Percentiles rank a stretch among this genome's conserved stretches.
These are phyloP conservation scores for Naganishia onofrii DNA, from an alignment of 768 basidiomycete species.

Conservation along the genomic window DNA sequence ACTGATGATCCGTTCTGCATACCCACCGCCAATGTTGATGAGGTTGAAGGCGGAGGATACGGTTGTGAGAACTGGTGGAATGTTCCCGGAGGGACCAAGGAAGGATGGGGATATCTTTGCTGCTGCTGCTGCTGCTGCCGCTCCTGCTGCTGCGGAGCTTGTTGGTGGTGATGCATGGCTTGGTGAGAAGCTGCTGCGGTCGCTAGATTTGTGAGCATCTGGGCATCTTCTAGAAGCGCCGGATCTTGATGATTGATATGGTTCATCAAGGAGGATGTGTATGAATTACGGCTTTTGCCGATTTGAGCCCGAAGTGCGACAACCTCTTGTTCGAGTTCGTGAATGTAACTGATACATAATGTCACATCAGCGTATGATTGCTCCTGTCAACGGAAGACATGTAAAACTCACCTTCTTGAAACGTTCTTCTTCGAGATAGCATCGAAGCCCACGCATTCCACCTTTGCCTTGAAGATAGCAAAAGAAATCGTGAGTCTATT, in stretches of 20 bases:
- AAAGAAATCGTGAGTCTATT: background rate
- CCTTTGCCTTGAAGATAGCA: slow-evolving; percentile 40
- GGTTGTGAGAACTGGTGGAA: background rate
- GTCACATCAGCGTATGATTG: too few species aligned
- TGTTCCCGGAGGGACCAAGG: slow-evolving; percentile 6
- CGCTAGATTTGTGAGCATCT: slow-evolving; percentile 19
- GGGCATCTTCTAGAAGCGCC: slow-evolving; percentile 5
- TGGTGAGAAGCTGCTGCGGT: slow-evolving; percentile 18
- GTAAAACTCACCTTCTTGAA: slow-evolving; percentile 47
- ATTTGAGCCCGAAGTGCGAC: slow-evolving; percentile 47
- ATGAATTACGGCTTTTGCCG: slow-evolving; percentile 21
- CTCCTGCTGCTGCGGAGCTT: background rate
- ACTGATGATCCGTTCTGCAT: background rate
- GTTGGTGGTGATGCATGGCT: slow-evolving; percentile 12
- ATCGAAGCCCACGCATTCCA: slow-evolving; percentile 54
- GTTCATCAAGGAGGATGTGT: background rate
- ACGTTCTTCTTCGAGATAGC: slow-evolving; percentile 53
- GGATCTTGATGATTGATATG: slow-evolving; percentile 13
- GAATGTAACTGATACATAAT: slow-evolving; percentile 47
- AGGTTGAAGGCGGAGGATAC: background rate
- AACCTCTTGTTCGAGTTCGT: slow-evolving; percentile 52
- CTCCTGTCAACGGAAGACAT: too few species aligned
- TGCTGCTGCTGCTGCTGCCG: too few species aligned
- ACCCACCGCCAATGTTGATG: background rate
- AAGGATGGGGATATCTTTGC: slow-evolving; percentile 9